phyloP scores from a whole-genome alignment of 2,329 filamentous ascomycete genomes.

The Penicillium brevicompactum region DNA sequence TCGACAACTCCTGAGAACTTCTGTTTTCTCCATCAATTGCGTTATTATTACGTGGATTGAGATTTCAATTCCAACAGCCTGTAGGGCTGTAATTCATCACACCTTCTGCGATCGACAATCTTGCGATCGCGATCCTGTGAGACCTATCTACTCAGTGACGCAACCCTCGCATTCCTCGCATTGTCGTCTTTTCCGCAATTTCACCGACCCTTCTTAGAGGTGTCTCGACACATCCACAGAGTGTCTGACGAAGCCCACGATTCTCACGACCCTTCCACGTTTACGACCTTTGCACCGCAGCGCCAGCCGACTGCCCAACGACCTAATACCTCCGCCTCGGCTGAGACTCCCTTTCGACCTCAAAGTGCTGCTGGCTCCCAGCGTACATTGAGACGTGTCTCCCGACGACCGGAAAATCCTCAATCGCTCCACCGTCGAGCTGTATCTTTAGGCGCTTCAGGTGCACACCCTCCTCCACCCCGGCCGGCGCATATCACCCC shows the following conservation, averaged over 20 bases:
- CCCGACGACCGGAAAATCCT: constrained; percentile 52
- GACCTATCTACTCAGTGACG: constrained; percentile 18
- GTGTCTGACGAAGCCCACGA: constrained; percentile 58
- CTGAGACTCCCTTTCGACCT: constrained; percentile 44
- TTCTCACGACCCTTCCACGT: constrained; percentile 51
- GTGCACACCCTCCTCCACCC: constrained; percentile 29
- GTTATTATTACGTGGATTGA: constrained; percentile 9
- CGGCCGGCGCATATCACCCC: constrained; percentile 30
- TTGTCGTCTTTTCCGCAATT: constrained; percentile 37
- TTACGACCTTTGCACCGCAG: constrained; percentile 47
- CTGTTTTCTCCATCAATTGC: constrained; percentile 1
- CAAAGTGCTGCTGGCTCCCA: constrained; percentile 57
- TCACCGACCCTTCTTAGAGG: constrained; percentile 33
- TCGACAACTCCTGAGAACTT: constrained; percentile 6
- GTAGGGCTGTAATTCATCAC: background rate
- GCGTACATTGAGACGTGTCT: constrained; percentile 55
- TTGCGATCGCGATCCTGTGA: constrained; percentile 18
- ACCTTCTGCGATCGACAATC: constrained; percentile 2
- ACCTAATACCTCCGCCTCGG: constrained; percentile 49
- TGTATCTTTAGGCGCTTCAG: constrained; percentile 48
- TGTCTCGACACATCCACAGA: constrained; percentile 47
- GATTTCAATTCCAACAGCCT: constrained; percentile 1
- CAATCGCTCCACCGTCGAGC: constrained; percentile 44
- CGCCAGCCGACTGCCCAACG: constrained; percentile 47
- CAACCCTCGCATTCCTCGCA: constrained; percentile 36